A percentile compares a stretch with the other conserved stretches of the same genome.
These are phyloP conservation scores for Oehlia diaphana DNA, from an alignment of 192 early-diverging fungal genomes.

Conservation along the genomic window DNA sequence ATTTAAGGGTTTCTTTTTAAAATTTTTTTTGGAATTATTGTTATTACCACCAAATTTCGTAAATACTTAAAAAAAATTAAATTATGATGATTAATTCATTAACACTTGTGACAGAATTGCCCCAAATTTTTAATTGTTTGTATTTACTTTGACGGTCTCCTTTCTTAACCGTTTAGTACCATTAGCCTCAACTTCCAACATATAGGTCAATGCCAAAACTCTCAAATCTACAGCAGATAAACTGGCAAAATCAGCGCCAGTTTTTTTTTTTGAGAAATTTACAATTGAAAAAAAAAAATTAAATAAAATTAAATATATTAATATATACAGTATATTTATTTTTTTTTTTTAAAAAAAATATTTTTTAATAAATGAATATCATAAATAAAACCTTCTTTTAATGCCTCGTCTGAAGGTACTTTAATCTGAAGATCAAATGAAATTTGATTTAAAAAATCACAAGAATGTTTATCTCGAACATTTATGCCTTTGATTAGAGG, in stretches of 20 bases:
- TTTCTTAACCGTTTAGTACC: constrained; percentile 69
- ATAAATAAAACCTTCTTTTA: constrained; percentile 50
- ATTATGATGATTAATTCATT: neutral
- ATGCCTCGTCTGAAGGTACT: constrained; percentile 63
- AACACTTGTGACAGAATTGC: neutral
- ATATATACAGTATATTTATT: too few relatives aligned
- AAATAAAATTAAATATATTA: neutral
- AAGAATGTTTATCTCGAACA: constrained; percentile 68
- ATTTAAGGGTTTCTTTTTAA: neutral
- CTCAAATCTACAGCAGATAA: constrained; percentile 84
- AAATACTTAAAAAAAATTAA: neutral
- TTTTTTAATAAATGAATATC: too few relatives aligned
- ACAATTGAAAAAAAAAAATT: constrained; percentile 56
- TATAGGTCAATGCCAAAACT: constrained; percentile 86
- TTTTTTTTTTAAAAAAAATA: too few relatives aligned
- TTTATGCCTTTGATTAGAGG: constrained; percentile 66
- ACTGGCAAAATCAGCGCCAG: constrained; percentile 86
- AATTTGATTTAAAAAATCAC: constrained; percentile 56
- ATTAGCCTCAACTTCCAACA: constrained; percentile 79
- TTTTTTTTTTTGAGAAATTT: constrained; percentile 83
- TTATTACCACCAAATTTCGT: neutral
- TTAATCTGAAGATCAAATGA: constrained; percentile 65
- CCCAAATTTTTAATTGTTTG: neutral
- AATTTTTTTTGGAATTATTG: neutral
- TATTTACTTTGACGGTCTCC: constrained; percentile 54